Evolutionary conservation across 1,284 basidiomycete species (phyloP).

Genomic region (Xerocomus minutiporus): DNA sequence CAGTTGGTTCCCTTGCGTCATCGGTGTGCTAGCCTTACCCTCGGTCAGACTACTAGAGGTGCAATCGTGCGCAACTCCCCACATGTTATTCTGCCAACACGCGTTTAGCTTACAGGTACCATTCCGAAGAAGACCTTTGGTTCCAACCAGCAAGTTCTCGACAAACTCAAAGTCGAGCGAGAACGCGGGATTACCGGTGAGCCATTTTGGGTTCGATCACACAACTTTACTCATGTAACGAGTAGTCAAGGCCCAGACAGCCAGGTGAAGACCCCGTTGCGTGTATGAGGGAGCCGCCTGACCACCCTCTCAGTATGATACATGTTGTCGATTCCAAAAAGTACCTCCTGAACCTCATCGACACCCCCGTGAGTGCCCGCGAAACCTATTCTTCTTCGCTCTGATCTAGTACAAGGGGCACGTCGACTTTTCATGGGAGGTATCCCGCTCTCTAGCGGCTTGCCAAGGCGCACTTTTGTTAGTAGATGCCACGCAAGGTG

Average conservation of each 20-base stretch:
- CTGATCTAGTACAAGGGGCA: constrained; percentile 59
- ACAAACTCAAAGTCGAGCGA: constrained; percentile 94
- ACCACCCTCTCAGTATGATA: constrained; percentile 62
- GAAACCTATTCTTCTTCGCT: not conserved
- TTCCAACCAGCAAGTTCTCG: constrained; percentile 84
- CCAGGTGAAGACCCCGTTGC: constrained; percentile 48
- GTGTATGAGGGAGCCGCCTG: not conserved
- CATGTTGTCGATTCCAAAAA: constrained; percentile 49
- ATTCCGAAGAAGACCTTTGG: constrained; percentile 64
- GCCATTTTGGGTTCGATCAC: constrained; percentile 12
- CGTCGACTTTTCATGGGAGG: constrained; percentile 96
- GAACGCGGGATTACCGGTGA: constrained; percentile 91
- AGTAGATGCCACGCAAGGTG: constrained; percentile 95
- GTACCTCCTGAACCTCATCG: constrained; percentile 91
- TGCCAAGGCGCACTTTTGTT: constrained; percentile 90
- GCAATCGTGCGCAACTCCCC: constrained; percentile 9
- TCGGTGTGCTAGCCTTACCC: not conserved
- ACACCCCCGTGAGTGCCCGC: constrained; percentile 72
- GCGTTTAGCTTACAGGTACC: constrained; percentile 76
- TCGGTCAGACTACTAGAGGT: constrained; percentile 64
- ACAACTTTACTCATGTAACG: constrained; percentile 5
- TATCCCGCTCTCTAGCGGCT: constrained; percentile 87
- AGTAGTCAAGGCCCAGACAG: constrained; percentile 85
- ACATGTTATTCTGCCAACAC: constrained; percentile 7
- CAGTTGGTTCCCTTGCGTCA: constrained; percentile 24